Evolutionary conservation across 345 rosid genomes (phyloP).

Genomic region (Noccaea caerulescens): DNA sequence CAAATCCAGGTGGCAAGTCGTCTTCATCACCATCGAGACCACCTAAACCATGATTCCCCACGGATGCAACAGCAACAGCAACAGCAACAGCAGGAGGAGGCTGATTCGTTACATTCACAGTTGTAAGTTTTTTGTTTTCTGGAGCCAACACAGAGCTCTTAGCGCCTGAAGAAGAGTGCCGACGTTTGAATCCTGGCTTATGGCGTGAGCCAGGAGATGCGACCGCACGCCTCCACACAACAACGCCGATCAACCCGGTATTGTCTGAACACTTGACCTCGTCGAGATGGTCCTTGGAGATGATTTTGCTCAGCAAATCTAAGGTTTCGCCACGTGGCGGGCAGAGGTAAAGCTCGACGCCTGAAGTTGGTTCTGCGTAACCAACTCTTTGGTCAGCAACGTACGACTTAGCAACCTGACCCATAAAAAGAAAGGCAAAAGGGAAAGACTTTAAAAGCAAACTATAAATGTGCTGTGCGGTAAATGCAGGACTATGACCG

Average conservation of each 20-base stretch:
- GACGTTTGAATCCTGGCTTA: constrained; percentile 41
- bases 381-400: constrained; percentile 82
- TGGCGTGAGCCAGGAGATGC: constrained; percentile 58
- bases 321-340: constrained; percentile 61
- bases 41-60: constrained; percentile 23
- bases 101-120: constrained; percentile 16
- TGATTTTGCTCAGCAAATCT: constrained; percentile 70
- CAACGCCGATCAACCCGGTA: constrained; percentile 81
- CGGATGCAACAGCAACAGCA: constrained; percentile 23
- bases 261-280: constrained; percentile 58
- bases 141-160: constrained; percentile 33
- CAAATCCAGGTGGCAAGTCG: constrained; percentile 94
- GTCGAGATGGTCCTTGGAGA: constrained; percentile 68
- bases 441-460: constrained; percentile 21
- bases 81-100: constrained; percentile 29
- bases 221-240: constrained; percentile 82
- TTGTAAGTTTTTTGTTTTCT: constrained; percentile 23
- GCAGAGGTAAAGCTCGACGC: constrained; percentile 88
- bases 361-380: constrained; percentile 76
- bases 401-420: constrained; percentile 76
- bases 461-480: constrained; percentile 11
- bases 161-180: constrained; percentile 42
- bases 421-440: not conserved
- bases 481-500: not conserved
- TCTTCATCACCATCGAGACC: constrained; percentile 35